These are phyloP conservation scores for Eimeria acervulina DNA, from an alignment of 169 alveolate species.

Conservation along the genomic window DNA sequence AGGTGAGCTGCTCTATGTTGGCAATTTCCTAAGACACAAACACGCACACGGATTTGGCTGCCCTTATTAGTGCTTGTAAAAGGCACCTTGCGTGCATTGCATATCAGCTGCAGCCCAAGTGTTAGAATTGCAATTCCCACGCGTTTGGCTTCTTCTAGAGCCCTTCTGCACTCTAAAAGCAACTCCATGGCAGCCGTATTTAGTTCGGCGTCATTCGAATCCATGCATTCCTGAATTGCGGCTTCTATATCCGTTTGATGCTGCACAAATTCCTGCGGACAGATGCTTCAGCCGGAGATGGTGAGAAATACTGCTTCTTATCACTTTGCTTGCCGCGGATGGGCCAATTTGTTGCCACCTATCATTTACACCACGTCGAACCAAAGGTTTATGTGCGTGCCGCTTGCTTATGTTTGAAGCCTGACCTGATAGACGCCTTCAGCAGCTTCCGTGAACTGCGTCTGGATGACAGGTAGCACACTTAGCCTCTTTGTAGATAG, in stretches of 20 bases:
- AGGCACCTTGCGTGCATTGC: background rate
- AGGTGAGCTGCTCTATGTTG: background rate
- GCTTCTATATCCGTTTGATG: background rate
- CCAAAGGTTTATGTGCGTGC: background rate
- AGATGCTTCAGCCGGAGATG: background rate
- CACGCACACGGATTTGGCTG: background rate
- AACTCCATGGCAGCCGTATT: background rate
- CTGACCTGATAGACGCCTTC: conserved; percentile 30
- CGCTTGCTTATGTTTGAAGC: background rate
- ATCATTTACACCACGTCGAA: background rate
- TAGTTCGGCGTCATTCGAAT: background rate
- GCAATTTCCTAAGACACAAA: background rate
- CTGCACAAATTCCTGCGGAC: conserved; percentile 26
- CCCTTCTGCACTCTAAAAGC: background rate
- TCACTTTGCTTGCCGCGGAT: background rate
- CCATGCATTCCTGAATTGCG: background rate
- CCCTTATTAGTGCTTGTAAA: background rate
- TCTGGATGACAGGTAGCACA: conserved; percentile 27
- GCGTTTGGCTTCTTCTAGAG: conserved; percentile 38
- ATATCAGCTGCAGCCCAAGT: background rate
- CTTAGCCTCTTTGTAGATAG: background rate
- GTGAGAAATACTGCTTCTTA: background rate
- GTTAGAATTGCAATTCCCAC: background rate
- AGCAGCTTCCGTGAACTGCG: conserved; percentile 30
- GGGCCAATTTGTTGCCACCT: background rate